Evolutionary conservation across 1,284 basidiomycete species (phyloP).

Genomic region (Moesziomyces globuligerus): DNA sequence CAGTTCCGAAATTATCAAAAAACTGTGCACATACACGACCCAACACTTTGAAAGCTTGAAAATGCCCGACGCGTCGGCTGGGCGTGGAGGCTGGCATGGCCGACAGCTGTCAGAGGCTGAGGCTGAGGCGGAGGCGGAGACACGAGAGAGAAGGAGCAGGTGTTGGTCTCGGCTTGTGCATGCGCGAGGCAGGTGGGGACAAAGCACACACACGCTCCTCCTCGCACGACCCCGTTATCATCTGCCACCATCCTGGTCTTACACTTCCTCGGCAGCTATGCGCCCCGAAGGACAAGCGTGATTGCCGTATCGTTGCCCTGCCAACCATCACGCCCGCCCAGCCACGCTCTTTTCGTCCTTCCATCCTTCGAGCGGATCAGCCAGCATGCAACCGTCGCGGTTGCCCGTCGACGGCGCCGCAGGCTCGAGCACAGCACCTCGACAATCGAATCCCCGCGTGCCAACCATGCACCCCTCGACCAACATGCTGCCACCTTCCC

Average conservation of each 20-base stretch:
- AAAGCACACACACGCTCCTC: slow-evolving; percentile 16
- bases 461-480: slow-evolving; percentile 3
- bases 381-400: too few relatives aligned
- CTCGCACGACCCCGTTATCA: background rate
- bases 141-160: too few relatives aligned
- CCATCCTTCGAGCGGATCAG: too few relatives aligned
- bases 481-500: slow-evolving; percentile 34
- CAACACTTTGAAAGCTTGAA: too few relatives aligned
- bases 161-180: slow-evolving; percentile 18
- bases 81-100: slow-evolving; percentile 4
- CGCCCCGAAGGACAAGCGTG: too few relatives aligned
- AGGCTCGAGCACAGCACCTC: slow-evolving; percentile 13
- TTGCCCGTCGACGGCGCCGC: slow-evolving; percentile 4
- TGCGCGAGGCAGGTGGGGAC: background rate
- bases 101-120: slow-evolving; percentile 3
- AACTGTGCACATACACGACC: too few relatives aligned
- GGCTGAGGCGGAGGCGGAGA: too few relatives aligned
- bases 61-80: slow-evolving; percentile 4
- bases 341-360: too few relatives aligned
- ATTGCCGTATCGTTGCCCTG: too few relatives aligned
- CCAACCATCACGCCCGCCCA: too few relatives aligned
- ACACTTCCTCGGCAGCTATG: background rate
- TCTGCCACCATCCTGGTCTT: background rate
- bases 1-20: background rate
- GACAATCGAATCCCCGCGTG: background rate